These are phyloP conservation scores for Aspergillus thermomutatus DNA, from an alignment of 2,329 filamentous ascomycete genomes.

Conservation along the genomic window DNA sequence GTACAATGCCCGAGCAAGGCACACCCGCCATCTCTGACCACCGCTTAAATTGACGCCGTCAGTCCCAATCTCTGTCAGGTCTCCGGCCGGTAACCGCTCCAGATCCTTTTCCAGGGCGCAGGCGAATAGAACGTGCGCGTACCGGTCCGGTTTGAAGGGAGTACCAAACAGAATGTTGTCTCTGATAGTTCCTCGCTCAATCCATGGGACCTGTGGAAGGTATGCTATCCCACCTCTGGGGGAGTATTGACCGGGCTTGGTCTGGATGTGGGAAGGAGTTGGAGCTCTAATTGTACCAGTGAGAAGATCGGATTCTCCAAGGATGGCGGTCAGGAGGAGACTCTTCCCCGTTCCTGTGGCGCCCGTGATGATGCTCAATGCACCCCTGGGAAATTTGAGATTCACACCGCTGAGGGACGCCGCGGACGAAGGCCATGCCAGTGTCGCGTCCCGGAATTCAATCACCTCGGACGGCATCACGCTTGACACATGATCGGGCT, in stretches of 20 bases:
- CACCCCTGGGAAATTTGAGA: conserved; percentile 63
- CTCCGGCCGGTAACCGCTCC: conserved; percentile 71
- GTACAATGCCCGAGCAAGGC: conserved; percentile 75
- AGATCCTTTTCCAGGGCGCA: conserved; percentile 75
- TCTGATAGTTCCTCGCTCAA: conserved; percentile 77
- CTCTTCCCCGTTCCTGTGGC: conserved; percentile 78
- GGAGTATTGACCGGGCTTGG: too few species aligned
- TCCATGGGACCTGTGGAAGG: conserved; percentile 78
- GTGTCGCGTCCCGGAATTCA: too few species aligned
- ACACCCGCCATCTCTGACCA: conserved; percentile 79
- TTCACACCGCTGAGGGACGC: conserved; percentile 58
- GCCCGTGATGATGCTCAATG: conserved; percentile 71
- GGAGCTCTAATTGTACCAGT: conserved; percentile 57
- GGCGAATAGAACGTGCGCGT: conserved; percentile 65
- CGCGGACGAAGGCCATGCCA: too few species aligned
- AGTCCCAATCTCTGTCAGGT: conserved; percentile 76
- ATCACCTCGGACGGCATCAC: too few species aligned
- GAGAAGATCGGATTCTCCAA: conserved; percentile 71
- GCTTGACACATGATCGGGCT: too few species aligned
- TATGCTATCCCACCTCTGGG: conserved; percentile 56
- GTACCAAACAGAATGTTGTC: conserved; percentile 78
- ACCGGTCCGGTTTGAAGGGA: conserved; percentile 66
- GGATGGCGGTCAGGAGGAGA: conserved; percentile 67
- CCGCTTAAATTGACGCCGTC: conserved; percentile 83
- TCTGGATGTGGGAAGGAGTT: neutral